Conservation (phyloP, 257 asterid species). For the Solanum gracilifrons region DNA sequence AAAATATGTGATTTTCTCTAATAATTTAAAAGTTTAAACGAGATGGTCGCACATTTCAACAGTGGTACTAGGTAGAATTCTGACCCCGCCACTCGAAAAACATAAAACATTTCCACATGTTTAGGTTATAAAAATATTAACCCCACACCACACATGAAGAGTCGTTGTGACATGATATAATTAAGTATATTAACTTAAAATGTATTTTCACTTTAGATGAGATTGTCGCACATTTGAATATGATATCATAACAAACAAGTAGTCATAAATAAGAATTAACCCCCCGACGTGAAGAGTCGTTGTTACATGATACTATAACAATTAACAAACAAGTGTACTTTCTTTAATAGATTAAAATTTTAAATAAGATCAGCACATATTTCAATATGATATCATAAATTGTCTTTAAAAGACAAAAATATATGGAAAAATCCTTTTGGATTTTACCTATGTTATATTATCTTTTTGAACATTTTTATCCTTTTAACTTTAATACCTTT, state of each 20-base stretch:
- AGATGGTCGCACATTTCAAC: neutral
- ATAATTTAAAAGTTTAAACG: neutral
- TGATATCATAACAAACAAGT: neutral
- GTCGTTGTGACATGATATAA: neutral
- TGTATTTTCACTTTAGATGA: neutral
- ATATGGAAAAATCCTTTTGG: too few relatives aligned
- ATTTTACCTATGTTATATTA: too few relatives aligned
- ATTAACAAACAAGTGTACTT: neutral
- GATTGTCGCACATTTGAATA: neutral
- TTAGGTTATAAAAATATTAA: neutral
- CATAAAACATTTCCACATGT: neutral
- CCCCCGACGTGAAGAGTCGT: neutral
- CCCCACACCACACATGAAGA: too few relatives aligned
- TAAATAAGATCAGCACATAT: neutral
- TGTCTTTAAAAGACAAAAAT: neutral
- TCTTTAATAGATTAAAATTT: too few relatives aligned
- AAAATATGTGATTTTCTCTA: neutral
- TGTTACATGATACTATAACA: neutral
- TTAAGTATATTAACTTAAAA: neutral
- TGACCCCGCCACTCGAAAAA: neutral
- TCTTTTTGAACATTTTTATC: too few relatives aligned
- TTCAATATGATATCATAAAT: neutral
- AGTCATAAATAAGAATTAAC: neutral
- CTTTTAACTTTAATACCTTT: too few relatives aligned
- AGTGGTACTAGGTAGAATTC: neutral